Conservation (phyloP, 192 early-diverging fungal species). For the Gigaspora rosea region DNA sequence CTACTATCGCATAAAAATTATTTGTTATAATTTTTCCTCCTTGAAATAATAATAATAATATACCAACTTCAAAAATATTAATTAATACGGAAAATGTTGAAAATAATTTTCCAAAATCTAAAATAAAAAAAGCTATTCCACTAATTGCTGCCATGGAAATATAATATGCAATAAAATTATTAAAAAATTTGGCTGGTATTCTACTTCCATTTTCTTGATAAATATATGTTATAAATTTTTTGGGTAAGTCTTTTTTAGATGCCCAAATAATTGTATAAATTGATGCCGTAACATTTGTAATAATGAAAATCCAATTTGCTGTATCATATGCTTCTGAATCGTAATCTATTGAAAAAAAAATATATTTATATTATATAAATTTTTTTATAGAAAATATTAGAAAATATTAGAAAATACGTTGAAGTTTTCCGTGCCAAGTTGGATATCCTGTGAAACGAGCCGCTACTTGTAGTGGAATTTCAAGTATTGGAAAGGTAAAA, state of each 20-base stretch:
- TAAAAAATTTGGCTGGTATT: slow-evolving; percentile 37
- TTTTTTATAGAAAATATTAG: background rate
- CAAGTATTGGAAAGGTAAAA: background rate
- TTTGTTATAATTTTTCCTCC: slow-evolving; percentile 8
- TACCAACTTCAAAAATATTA: slow-evolving; percentile 34
- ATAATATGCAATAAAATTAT: slow-evolving; percentile 27
- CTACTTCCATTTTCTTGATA: slow-evolving; percentile 18
- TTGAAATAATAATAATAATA: slow-evolving; percentile 26
- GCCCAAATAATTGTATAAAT: slow-evolving; percentile 1
- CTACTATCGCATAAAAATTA: background rate
- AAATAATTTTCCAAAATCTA: slow-evolving; percentile 35
- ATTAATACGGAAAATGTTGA: slow-evolving; percentile 34
- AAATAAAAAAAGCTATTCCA: slow-evolving; percentile 9
- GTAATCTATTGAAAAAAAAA: slow-evolving; percentile 15
- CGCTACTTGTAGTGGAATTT: background rate
- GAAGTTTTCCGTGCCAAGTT: slow-evolving; percentile 5
- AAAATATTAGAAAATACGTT: background rate
- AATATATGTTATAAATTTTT: slow-evolving; percentile 20
- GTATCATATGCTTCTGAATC: slow-evolving; percentile 15
- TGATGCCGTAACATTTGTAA: background rate
- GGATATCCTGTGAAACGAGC: slow-evolving; percentile 28
- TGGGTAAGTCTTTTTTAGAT: background rate
- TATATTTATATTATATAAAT: background rate
- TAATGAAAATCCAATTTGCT: slow-evolving; percentile 1
- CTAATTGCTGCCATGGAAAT: slow-evolving; percentile 10